Base-by-base conservation (phyloP, 768 basidiomycete genomes). In the Suillus bovinus region DNA sequence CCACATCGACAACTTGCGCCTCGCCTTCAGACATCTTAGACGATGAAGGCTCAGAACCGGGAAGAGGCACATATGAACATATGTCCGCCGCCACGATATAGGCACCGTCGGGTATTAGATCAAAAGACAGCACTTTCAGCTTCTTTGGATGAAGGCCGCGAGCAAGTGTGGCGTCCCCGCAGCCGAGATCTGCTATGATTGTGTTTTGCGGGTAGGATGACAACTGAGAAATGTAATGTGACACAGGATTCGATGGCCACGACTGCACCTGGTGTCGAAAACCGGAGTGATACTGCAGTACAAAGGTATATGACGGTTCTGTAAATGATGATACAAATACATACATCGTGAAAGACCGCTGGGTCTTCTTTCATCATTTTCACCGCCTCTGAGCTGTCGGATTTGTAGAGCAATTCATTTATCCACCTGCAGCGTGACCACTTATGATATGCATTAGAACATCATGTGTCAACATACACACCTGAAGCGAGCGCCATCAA, bases 181-280 rank as follows among this genome's bases (percentile, higher is more conserved):
- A 98, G 13, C 97, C 97, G 38, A 99, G 81, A 77, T 99, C 97
- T 38, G 87, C 95, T 56, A 99, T 86, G 67, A 98, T 80, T 0
- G 89, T 86, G 66, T 81, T 82, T 22, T 79, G 62, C 5, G 93
- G 84, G 71, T 88, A 90, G 2, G 82, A 74, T 0, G 86, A 84
- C 56, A 98, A 81, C 17, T 75, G 67, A 4, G 83, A 79, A 59
- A 90, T 84, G 73, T 95, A 94, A 71, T 91, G 83, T 34, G 89
- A 80, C n/a, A 96, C 88, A 1, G 97, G 96, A 70, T 97, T 96
- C 9, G 87, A 87, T 1, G 96, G 96, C 97, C 97, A 99, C 3
- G 88, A 86, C 58, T 89, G 84, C 1, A 96, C 94, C 79, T 98
- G 94, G 61, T 86, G 86, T 27, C 95, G 87, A 77, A 99, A 98